phyloP scores from a whole-genome alignment of 345 rosid species.

The Turritis glabra region DNA sequence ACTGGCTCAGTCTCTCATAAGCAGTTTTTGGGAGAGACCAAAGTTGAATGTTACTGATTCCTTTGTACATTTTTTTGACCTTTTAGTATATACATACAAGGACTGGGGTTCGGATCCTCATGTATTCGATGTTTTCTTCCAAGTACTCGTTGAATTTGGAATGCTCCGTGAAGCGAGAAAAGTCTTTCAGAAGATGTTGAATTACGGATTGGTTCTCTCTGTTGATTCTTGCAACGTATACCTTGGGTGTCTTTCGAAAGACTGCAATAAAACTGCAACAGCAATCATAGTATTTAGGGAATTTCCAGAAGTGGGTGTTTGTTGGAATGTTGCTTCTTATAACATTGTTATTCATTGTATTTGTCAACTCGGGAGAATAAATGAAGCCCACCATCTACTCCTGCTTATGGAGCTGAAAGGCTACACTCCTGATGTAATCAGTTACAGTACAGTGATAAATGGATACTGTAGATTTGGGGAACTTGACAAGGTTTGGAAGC shows the following conservation, averaged over 20 bases:
- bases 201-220: slow-evolving; percentile 77
- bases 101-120: slow-evolving; percentile 89
- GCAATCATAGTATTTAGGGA: slow-evolving; percentile 52
- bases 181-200: slow-evolving; percentile 76
- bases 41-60: slow-evolving; percentile 52
- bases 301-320: slow-evolving; percentile 60
- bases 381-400: slow-evolving; percentile 75
- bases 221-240: slow-evolving; percentile 79
- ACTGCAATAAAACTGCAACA: slow-evolving; percentile 36
- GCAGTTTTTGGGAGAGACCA: slow-evolving; percentile 65
- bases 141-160: slow-evolving; percentile 71
- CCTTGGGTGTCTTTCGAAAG: slow-evolving; percentile 57
- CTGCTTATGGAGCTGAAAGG: slow-evolving; percentile 74
- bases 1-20: slow-evolving; percentile 54
- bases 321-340: slow-evolving; percentile 74
- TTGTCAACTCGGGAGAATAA: slow-evolving; percentile 55
- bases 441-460: slow-evolving; percentile 75
- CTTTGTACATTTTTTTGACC: slow-evolving; percentile 56
- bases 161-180: slow-evolving; percentile 68
- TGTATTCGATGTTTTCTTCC: slow-evolving; percentile 81
- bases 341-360: slow-evolving; percentile 69
- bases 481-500: slow-evolving; percentile 51
- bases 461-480: slow-evolving; percentile 70
- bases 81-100: slow-evolving; percentile 75
- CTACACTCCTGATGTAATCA: slow-evolving; percentile 74